Percentiles rank a stretch among this genome's conserved stretches.
These are phyloP conservation scores for Musa schizocarpa DNA, from an alignment of 176 grass and related monocot genomes.

Conservation along the genomic window DNA sequence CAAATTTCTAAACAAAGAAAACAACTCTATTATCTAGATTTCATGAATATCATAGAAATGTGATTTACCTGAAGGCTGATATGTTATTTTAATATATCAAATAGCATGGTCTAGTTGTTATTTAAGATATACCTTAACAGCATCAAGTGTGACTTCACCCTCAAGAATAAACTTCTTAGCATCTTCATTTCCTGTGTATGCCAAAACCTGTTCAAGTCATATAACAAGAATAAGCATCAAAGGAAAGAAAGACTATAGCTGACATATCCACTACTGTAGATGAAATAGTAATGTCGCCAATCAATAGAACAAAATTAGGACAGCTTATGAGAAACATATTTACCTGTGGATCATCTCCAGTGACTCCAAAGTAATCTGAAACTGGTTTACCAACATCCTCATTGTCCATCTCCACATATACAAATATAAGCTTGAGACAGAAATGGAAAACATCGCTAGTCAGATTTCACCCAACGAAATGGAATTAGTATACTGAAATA, in stretches of 20 bases:
- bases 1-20: slow-evolving; percentile 43
- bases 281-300: background rate
- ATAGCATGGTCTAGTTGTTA: background rate
- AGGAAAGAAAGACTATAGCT: no score
- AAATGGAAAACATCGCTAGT: background rate
- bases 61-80: background rate
- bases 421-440: slow-evolving; percentile 51
- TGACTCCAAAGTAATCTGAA: slow-evolving; percentile 76
- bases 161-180: slow-evolving; percentile 67
- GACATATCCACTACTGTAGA: background rate
- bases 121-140: slow-evolving; percentile 43
- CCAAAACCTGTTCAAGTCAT: slow-evolving; percentile 55
- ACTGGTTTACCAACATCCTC: slow-evolving; percentile 83
- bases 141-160: slow-evolving; percentile 45
- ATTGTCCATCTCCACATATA: slow-evolving; percentile 77
- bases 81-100: background rate
- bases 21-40: background rate
- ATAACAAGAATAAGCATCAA: no score
- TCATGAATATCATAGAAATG: background rate
- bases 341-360: slow-evolving; percentile 61
- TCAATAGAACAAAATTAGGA: background rate
- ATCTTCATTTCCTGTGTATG: slow-evolving; percentile 89
- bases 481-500: background rate
- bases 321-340: background rate
- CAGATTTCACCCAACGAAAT: background rate